Evolutionary conservation across 1,284 basidiomycete genomes (phyloP).

Genomic region (Cyathus pygmaeus): DNA sequence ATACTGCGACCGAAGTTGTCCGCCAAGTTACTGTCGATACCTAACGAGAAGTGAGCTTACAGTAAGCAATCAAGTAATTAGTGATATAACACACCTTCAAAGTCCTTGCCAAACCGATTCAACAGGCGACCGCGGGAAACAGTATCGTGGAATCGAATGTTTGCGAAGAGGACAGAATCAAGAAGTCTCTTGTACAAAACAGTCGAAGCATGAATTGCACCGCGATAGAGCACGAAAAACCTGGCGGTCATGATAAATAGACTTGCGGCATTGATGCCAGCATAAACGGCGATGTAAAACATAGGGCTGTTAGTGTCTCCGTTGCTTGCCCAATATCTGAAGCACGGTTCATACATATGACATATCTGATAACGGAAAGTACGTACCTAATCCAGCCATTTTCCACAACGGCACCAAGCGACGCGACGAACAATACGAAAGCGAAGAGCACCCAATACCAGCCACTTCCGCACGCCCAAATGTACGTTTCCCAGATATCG

Average conservation of each 20-base stretch:
- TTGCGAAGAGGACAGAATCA: constrained; percentile 88
- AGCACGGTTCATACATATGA: background rate
- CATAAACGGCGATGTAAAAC: constrained; percentile 83
- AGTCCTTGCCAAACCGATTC: constrained; percentile 94
- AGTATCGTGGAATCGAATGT: constrained; percentile 94
- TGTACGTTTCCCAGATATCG: constrained; percentile 85
- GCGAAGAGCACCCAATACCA: constrained; percentile 82
- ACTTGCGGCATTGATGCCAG: constrained; percentile 58
- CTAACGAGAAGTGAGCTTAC: constrained; percentile 42
- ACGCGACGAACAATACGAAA: constrained; percentile 67
- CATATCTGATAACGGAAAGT: background rate
- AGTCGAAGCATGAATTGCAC: constrained; percentile 49
- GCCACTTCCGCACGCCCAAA: constrained; percentile 73
- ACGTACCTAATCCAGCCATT: constrained; percentile 84
- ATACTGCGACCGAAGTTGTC: constrained; percentile 88
- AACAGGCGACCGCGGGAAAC: constrained; percentile 86
- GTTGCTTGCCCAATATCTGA: constrained; percentile 73
- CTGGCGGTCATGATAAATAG: constrained; percentile 72
- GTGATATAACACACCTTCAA: constrained; percentile 69
- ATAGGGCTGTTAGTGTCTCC: constrained; percentile 39
- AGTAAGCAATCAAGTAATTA: background rate
- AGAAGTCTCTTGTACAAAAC: constrained; percentile 66
- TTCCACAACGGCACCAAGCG: constrained; percentile 81
- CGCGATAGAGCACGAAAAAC: constrained; percentile 79
- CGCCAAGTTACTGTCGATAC: constrained; percentile 86